Evolutionary conservation across 768 basidiomycete species (phyloP), one percentile per base, ranked within the genome.

Genomic region (Auricularia auricula-judae): DNA sequence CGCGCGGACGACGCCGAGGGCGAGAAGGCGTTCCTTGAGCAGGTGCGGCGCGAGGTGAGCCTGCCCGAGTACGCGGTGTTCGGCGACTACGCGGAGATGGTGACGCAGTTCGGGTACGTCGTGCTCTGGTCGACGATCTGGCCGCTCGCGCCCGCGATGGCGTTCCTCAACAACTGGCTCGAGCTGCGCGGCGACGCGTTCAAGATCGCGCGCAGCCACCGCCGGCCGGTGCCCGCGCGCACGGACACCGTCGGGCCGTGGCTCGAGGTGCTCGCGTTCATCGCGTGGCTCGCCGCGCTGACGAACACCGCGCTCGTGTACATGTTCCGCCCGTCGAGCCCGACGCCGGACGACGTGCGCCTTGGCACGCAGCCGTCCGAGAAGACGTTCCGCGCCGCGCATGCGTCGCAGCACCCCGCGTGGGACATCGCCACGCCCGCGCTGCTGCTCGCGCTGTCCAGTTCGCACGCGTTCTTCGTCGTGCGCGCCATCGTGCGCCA

Each of bases 61-160:
- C 78, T 95, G 60, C 90, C 94, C 0, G 86, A 86, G 44, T 94
- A 95, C 70, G 82, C 86, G 42, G 77, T 89, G 4, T 94, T 92
- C 70, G 76, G 71, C 62, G 96, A 98, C 76, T 99, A 96, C 74
- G 86, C 85, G 70, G 97, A 99, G 77, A 98, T 99, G 95, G 91
- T 91, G 16, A 88, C 89, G 8, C 93, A 95, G 71, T 97, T 96
- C 73, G 95, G 96, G 0, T 94, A 96, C 72, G 86, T 98, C 36
- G 86, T 85, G 7, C 78, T 98, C 23, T 98, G 94, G 93, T 90
- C 87, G 58, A 87, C 91, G 36, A 91, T 95, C 65, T 98, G 94
- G 93, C 93, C 95, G 2, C 78, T 98, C 18, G 89, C 93, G 2
- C 86, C 93, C 79, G 83, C 87, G 8, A 91, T 93, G 83, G 88